phyloP scores from a whole-genome alignment of 805 yeast genomes.

The Candida jianshihensis region DNA sequence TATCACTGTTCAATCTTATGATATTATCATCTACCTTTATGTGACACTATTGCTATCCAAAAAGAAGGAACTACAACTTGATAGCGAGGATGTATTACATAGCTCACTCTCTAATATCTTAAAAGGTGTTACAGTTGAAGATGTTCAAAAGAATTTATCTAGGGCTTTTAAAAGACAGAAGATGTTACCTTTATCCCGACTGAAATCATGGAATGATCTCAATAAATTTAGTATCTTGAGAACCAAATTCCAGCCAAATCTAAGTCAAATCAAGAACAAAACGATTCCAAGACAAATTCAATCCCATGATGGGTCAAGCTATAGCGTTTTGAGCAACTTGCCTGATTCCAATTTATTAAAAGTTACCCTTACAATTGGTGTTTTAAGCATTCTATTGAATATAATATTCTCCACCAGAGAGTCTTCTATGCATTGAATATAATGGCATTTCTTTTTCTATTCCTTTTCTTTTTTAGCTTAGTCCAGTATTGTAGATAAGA shows the following conservation, averaged over 20 bases:
- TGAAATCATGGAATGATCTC: slow-evolving; percentile 8
- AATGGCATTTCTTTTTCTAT: slow-evolving; percentile 4
- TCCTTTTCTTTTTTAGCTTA: slow-evolving; percentile 20
- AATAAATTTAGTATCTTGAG: slow-evolving; percentile 24
- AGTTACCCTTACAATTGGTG: slow-evolving; percentile 9
- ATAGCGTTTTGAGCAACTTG: not conserved
- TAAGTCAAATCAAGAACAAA: not conserved
- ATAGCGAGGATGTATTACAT: slow-evolving; percentile 32
- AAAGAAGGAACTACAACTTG: slow-evolving; percentile 37
- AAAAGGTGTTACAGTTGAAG: slow-evolving; percentile 18
- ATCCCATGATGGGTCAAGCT: not conserved
- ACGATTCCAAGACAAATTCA: not conserved
- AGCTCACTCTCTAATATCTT: slow-evolving; percentile 26
- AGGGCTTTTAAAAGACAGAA: slow-evolving; percentile 7
- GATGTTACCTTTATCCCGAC: slow-evolving; percentile 18
- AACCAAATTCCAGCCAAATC: slow-evolving; percentile 10
- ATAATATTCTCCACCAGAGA: slow-evolving; percentile 1
- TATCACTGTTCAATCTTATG: slow-evolving; percentile 48
- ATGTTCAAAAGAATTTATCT: slow-evolving; percentile 4
- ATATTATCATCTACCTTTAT: slow-evolving; percentile 53
- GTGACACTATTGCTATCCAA: slow-evolving; percentile 42
- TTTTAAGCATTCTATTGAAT: slow-evolving; percentile 7
- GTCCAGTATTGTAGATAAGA: slow-evolving; percentile 70
- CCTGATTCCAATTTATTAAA: slow-evolving; percentile 6
- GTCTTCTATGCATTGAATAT: not conserved